Conservation (phyloP, 352 stramenopile genomes). For the Globisporangium solare region DNA sequence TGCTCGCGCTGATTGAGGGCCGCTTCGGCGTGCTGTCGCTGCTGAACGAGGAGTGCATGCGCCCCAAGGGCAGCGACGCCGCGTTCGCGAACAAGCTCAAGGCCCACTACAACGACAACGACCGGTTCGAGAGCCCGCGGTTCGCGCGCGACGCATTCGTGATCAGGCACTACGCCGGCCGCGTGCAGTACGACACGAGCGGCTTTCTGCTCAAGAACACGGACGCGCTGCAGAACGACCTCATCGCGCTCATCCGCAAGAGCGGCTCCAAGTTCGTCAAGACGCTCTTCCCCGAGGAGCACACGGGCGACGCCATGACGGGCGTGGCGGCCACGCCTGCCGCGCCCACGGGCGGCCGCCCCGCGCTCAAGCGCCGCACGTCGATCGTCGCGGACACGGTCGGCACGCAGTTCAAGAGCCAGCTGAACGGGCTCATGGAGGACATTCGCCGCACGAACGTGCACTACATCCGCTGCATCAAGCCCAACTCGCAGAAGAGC, state of each 20-base stretch:
- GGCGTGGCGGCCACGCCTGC: constrained; percentile 20
- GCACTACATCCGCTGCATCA: constrained; percentile 99
- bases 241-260: constrained; percentile 80
- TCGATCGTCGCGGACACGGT: constrained; percentile 82
- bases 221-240: constrained; percentile 92
- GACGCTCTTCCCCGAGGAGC: constrained; percentile 70
- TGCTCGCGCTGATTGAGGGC: constrained; percentile 88
- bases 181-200: constrained; percentile 92
- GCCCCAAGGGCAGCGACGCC: constrained; percentile 81
- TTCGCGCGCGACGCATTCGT: constrained; percentile 89
- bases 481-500: constrained; percentile 97
- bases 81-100: constrained; percentile 87
- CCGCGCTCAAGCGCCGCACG: constrained; percentile 58
- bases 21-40: constrained; percentile 87
- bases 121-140: constrained; percentile 81
- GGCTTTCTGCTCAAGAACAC: constrained; percentile 97
- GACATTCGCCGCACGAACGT: constrained; percentile 95
- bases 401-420: constrained; percentile 91
- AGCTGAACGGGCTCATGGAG: constrained; percentile 92
- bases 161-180: constrained; percentile 94
- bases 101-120: constrained; percentile 85
- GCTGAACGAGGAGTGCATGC: constrained; percentile 93
- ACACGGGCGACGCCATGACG: constrained; percentile 35
- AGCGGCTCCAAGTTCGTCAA: constrained; percentile 68
- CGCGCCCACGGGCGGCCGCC: constrained; percentile 15